phyloP scores from a whole-genome alignment of 805 yeast species.

The Kluyveromyces aestuarii region DNA sequence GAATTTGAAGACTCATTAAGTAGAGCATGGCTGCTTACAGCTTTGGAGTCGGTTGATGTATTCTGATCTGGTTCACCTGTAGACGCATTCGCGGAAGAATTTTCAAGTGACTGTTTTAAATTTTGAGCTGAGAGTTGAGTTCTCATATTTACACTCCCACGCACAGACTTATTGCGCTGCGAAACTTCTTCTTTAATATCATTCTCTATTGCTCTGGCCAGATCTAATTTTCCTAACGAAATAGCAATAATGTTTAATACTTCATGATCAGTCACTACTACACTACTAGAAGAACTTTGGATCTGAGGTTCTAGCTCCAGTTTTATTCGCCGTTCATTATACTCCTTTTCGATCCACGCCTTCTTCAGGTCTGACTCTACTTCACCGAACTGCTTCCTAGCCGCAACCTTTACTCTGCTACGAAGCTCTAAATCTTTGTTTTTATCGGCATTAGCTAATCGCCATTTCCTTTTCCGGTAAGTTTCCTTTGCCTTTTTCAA shows the following conservation, averaged over 20 bases:
- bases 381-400: slow-evolving; percentile 56
- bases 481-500: slow-evolving; percentile 22
- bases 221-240: slow-evolving; percentile 18
- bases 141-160: not conserved
- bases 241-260: slow-evolving; percentile 23
- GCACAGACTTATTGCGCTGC: not conserved
- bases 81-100: too few relatives aligned
- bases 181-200: slow-evolving; percentile 16
- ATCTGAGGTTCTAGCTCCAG: slow-evolving; percentile 6
- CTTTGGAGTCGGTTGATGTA: too few relatives aligned
- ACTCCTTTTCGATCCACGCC: slow-evolving; percentile 71
- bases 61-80: too few relatives aligned
- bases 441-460: slow-evolving; percentile 54
- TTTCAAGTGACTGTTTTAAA: not conserved
- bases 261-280: slow-evolving; percentile 21
- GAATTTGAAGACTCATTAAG: too few relatives aligned
- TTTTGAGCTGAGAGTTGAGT: not conserved
- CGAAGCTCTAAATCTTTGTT: slow-evolving; percentile 85
- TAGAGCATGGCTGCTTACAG: too few relatives aligned
- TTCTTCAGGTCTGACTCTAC: slow-evolving; percentile 44
- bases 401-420: slow-evolving; percentile 67
- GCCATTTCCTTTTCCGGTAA: slow-evolving; percentile 29
- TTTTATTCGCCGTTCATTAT: slow-evolving; percentile 43
- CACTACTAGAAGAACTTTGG: slow-evolving; percentile 5
- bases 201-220: slow-evolving; percentile 21